Evolutionary conservation across 495 filamentous ascomycete species (phyloP).

Genomic region (Oleoguttula mirabilis): DNA sequence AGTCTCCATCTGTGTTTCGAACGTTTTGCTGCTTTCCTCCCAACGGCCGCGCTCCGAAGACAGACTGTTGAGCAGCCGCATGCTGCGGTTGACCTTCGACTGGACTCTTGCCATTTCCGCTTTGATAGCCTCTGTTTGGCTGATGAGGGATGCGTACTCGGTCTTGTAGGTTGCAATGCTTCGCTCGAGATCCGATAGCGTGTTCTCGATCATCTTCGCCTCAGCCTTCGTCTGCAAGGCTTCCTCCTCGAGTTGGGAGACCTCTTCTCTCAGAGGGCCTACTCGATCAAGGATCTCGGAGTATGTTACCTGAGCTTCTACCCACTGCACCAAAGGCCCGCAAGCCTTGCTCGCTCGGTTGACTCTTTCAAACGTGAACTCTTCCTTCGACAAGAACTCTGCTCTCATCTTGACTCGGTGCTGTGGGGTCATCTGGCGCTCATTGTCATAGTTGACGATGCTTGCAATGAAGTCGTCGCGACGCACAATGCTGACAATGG

Average conservation of each 20-base stretch:
- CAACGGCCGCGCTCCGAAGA: slow-evolving; percentile 85
- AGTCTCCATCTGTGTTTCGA: slow-evolving; percentile 93
- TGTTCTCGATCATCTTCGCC: slow-evolving; percentile 82
- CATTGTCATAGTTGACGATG: slow-evolving; percentile 95
- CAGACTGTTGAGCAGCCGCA: slow-evolving; percentile 83
- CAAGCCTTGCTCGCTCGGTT: slow-evolving; percentile 93
- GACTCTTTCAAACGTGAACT: slow-evolving; percentile 92
- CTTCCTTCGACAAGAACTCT: slow-evolving; percentile 78
- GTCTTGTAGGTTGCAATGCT: slow-evolving; percentile 95
- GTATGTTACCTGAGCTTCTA: slow-evolving; percentile 91
- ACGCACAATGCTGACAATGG: slow-evolving; percentile 74
- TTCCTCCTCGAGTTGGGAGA: slow-evolving; percentile 70
- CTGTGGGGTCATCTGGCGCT: slow-evolving; percentile 78
- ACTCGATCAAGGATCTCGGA: slow-evolving; percentile 93
- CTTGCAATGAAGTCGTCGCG: slow-evolving; percentile 94
- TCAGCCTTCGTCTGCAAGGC: slow-evolving; percentile 88
- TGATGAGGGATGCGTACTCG: slow-evolving; percentile 92
- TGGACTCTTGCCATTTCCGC: slow-evolving; percentile 90
- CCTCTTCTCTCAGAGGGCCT: slow-evolving; percentile 85
- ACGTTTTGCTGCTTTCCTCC: slow-evolving; percentile 95
- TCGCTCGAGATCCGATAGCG: slow-evolving; percentile 66
- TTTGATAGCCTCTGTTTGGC: slow-evolving; percentile 95
- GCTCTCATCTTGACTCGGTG: slow-evolving; percentile 81
- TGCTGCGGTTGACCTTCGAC: slow-evolving; percentile 94
- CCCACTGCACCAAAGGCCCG: slow-evolving; percentile 94